Evolutionary conservation across 2,329 filamentous ascomycete genomes (phyloP).

Genomic region (Daldinia sp.): DNA sequence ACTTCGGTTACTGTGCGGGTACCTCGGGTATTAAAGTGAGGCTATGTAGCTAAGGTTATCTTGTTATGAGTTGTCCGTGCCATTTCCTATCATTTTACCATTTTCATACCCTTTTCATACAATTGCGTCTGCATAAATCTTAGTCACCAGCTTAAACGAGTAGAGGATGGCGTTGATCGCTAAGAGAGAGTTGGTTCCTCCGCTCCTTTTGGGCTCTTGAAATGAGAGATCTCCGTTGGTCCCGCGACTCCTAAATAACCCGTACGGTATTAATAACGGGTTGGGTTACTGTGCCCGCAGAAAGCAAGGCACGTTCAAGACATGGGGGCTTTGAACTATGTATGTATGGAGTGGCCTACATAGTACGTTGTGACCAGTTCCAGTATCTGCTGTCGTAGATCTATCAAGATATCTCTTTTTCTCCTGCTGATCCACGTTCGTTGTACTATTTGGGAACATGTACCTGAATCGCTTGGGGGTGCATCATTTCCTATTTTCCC

Average conservation of each 20-base stretch:
- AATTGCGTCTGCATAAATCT: constrained; percentile 19
- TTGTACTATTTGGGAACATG: not conserved
- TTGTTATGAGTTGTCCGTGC: not conserved
- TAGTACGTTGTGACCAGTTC: not conserved
- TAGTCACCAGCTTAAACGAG: constrained; percentile 23
- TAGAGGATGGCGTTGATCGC: constrained; percentile 22
- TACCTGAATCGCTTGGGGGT: not conserved
- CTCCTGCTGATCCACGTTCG: not conserved
- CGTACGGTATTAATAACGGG: not conserved
- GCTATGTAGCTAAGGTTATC: not conserved
- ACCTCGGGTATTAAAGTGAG: constrained; percentile 3
- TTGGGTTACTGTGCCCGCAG: constrained; percentile 24
- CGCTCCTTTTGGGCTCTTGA: constrained; percentile 20
- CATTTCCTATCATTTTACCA: not conserved
- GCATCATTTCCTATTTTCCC: not conserved
- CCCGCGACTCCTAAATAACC: constrained; percentile 23
- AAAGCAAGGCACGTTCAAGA: constrained; percentile 15
- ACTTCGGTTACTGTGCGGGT: constrained; percentile 15
- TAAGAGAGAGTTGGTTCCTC: constrained; percentile 16
- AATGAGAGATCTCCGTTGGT: constrained; percentile 26
- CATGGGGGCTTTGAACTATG: constrained; percentile 5
- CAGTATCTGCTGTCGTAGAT: constrained; percentile 18
- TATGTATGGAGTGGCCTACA: constrained; percentile 4
- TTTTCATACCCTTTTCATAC: constrained; percentile 7
- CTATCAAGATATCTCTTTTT: constrained; percentile 24